Base-by-base conservation (phyloP, 305 asterid species). In the Rubia tinctorum region DNA sequence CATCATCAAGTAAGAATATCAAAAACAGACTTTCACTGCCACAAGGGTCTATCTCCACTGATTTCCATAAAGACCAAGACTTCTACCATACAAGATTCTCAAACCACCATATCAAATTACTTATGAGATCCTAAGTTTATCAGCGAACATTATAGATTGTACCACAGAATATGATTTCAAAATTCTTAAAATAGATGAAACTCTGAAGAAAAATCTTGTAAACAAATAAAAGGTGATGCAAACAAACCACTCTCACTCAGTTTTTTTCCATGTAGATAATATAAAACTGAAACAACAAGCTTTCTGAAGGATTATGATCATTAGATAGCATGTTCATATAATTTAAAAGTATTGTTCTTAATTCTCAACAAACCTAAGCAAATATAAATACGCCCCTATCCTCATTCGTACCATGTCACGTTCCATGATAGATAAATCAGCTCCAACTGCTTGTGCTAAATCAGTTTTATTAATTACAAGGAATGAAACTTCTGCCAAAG, bases 401-500 rank as follows among this genome's bases (percentile, higher is more conserved):
- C 99, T 86, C 99, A 94, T 94, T 74, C 96, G 88, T 71, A 94
- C 91, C 59, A 98, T 79, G 79, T 94, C 99, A 45, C 96, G 96
- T 80, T 95, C 97, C 99, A 95, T 95, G 83, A 95, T 90, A 7
- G 90, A 77, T 75, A 95, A 73, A 85, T 92, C 98, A 71, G 97
- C 99, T 76, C 98, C 98, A 73, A 95, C 82, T 2, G 97, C 99
- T 20, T 85, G 81, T 59, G 98, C 98, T 73, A 94, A 82, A 78
- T 94, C 98, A 23, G 99, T 95, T 83, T 95, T 95, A 82, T 95
- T 95, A 78, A 95, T 92, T 53, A 90, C 99, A 97, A 92, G 66
- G 62, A 79, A 68, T 67, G 66, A 78, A 44, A 18, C 40, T 4
- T 30, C 40, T 51, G 56, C 20, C 7, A n/a, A 55, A 18, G 20